These are phyloP conservation scores for Tilletia indica DNA, from an alignment of 1,284 basidiomycete genomes.

Conservation along the genomic window DNA sequence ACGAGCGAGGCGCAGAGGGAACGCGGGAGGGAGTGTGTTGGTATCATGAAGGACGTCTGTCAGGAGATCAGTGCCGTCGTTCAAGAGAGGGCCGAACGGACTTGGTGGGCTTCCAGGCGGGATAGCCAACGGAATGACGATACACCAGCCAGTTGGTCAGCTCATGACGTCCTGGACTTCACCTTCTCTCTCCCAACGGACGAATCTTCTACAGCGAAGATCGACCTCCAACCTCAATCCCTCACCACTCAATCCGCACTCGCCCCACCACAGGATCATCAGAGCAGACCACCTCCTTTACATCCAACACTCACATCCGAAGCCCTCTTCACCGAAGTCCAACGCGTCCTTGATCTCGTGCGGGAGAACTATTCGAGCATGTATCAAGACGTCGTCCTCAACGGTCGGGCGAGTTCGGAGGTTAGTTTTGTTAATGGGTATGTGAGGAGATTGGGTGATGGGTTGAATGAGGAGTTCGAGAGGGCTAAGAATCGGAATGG, in stretches of 20 bases:
- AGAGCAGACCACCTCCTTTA: slow-evolving; percentile 31
- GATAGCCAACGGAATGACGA: slow-evolving; percentile 23
- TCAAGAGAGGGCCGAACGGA: slow-evolving; percentile 7
- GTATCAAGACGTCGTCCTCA: slow-evolving; percentile 28
- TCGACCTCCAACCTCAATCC: slow-evolving; percentile 27
- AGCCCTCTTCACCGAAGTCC: slow-evolving; percentile 41
- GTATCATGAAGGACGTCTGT: slow-evolving; percentile 43
- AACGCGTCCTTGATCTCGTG: slow-evolving; percentile 35
- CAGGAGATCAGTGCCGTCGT: slow-evolving; percentile 42
- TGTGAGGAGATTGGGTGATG: background rate
- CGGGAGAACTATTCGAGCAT: slow-evolving; percentile 48
- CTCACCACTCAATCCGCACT: slow-evolving; percentile 20
- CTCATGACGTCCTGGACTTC: slow-evolving; percentile 31
- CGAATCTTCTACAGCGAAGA: slow-evolving; percentile 20
- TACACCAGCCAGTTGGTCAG: background rate
- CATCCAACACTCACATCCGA: slow-evolving; percentile 37
- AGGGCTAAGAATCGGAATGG: background rate
- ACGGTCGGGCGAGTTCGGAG: slow-evolving; percentile 10
- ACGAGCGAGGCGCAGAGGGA: slow-evolving; percentile 5
- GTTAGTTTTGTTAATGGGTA: slow-evolving; percentile 18
- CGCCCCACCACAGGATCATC: slow-evolving; percentile 27
- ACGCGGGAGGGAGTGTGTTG: slow-evolving; percentile 19
- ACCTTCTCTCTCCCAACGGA: slow-evolving; percentile 20
- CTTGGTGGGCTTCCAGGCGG: background rate
- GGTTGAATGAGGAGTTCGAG: slow-evolving; percentile 1